phyloP scores from a whole-genome alignment of 2,329 filamentous ascomycete genomes.

The Exophiala viscosa region DNA sequence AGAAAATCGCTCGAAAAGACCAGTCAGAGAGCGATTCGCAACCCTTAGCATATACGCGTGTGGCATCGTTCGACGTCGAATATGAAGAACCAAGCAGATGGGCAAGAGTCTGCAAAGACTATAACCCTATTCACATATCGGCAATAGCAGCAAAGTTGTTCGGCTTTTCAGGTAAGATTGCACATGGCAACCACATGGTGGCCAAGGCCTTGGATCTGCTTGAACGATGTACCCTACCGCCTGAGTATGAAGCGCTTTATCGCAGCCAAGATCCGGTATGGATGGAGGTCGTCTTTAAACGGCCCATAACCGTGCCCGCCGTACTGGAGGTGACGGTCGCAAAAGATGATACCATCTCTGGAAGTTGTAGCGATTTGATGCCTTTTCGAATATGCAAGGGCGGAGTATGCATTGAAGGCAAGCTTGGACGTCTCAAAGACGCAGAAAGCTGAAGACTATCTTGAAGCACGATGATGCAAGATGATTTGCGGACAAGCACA shows the following conservation, averaged over 20 bases:
- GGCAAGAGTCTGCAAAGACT: constrained; percentile 22
- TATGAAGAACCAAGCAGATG: constrained; percentile 6
- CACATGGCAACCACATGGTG: constrained; percentile 21
- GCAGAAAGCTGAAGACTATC: not conserved
- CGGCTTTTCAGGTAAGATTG: constrained; percentile 15
- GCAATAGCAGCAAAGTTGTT: constrained; percentile 13
- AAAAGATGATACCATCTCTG: not conserved
- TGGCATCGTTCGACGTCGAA: not conserved
- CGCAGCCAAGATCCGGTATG: not conserved
- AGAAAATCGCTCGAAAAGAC: not conserved
- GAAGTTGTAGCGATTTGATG: not conserved
- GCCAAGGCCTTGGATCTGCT: constrained; percentile 5
- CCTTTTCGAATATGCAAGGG: not conserved
- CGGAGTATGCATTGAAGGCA: constrained; percentile 6
- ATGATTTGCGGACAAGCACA: not conserved
- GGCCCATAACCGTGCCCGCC: constrained; percentile 12
- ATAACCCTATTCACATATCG: constrained; percentile 23
- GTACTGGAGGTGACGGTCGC: not conserved
- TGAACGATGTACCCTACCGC: not conserved
- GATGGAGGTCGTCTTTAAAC: constrained; percentile 17
- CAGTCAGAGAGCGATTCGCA: not conserved
- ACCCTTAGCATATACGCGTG: not conserved
- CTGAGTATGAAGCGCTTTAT: not conserved
- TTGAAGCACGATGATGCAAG: not conserved
- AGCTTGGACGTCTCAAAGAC: not conserved